Percentiles rank a stretch among this genome's conserved stretches.
phyloP scores from a whole-genome alignment of 148 eudicot genomes.

The Nyssa sinensis region DNA sequence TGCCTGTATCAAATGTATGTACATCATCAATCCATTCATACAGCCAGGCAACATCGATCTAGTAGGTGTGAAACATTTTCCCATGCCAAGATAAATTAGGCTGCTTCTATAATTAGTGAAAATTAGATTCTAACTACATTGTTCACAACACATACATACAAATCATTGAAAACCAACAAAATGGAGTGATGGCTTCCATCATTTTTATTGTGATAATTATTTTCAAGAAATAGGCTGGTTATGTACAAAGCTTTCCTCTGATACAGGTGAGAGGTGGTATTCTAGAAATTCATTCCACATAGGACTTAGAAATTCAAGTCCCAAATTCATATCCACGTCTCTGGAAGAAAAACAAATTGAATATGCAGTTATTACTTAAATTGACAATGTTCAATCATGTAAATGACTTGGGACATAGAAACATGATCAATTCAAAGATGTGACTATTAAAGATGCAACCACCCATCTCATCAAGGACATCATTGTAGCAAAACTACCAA shows the following conservation, averaged over 20 bases:
- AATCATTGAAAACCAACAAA: not conserved
- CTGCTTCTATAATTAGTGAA: not conserved
- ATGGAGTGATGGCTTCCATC: too few relatives aligned
- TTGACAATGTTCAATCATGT: not conserved
- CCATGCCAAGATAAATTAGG: not conserved
- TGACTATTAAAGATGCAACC: not conserved
- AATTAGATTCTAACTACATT: not conserved
- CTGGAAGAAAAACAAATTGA: not conserved
- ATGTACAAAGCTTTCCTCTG: not conserved
- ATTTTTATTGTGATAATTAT: too few relatives aligned
- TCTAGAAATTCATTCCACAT: not conserved
- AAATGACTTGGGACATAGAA: not conserved
- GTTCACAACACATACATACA: not conserved
- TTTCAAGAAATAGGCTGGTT: not conserved
- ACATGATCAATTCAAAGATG: not conserved
- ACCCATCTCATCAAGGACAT: conserved; percentile 10
- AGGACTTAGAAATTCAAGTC: not conserved
- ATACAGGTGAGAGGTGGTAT: not conserved
- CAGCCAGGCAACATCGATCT: not conserved
- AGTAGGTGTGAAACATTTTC: not conserved
- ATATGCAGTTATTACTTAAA: not conserved
- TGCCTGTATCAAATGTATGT: conserved; percentile 41
- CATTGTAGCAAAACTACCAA: not conserved
- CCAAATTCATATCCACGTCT: not conserved
- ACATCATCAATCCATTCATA: not conserved